Evolutionary conservation across 495 filamentous ascomycete genomes (phyloP), one percentile per base, ranked within the genome.

Genomic region (Patellaria atrata): DNA sequence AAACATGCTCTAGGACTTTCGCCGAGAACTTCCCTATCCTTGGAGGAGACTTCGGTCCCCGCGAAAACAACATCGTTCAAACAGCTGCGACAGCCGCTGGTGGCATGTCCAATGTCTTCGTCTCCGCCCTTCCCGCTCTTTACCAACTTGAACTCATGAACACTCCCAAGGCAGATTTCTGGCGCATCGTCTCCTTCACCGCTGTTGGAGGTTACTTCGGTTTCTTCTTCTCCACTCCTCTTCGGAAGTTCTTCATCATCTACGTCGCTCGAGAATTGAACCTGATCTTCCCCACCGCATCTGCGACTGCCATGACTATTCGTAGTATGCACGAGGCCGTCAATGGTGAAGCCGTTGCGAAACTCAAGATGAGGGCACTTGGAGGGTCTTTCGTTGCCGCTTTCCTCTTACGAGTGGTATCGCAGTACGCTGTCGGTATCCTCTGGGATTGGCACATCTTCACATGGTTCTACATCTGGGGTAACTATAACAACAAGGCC

Each of bases 201-300:
- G 61, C 70, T 32, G 65, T 75, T 39, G 62, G 64, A 30, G 69
- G 70, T n/a, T 79, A 74, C 55, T 70, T 75, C 45, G 73, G 74
- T n/a, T 51, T 77, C 16, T 75, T 77, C 53, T 77, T 75, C 45
- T 72, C 68, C 31, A 76, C 71, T 1, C 74, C 74, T 19, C 27
- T 79, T 24, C 70, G 74, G 27, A 74, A 74, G 42, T 78, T 79
- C 57, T 79, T 77, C 56, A 68, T 79, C 55, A 59, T 77, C 43
- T 67, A 76, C 41, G 67, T 77, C 14, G 71, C 65, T 15, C 61
- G 70, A 16, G 73, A 77, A 51, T 55, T 77, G 34, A 64, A 60
- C 33, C 60, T 78, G 30, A 61, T 76, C 39, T 77, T 78, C 53
- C 73, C 72, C n/a, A 66, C 68, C n/a, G 51, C 50, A 14, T 51